Conservation (phyloP, 176 grass and related monocot species). For the Typha latifolia region DNA sequence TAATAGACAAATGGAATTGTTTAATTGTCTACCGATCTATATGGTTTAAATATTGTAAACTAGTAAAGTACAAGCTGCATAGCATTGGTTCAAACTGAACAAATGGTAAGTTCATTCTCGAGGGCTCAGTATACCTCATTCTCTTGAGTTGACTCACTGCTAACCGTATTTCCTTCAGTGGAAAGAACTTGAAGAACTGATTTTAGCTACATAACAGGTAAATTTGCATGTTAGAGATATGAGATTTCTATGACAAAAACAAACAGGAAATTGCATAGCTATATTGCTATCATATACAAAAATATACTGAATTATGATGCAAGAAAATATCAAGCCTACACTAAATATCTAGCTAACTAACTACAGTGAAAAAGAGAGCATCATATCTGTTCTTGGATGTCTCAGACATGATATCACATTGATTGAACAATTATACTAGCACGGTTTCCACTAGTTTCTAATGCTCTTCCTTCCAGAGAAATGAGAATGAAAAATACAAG, state of each 20-base stretch:
- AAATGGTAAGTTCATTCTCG: neutral
- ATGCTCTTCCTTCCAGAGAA: too few relatives aligned
- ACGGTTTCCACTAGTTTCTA: too few relatives aligned
- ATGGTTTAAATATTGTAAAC: neutral
- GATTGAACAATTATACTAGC: too few relatives aligned
- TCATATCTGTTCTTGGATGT: too few relatives aligned
- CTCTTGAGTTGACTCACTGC: slow-evolving; percentile 22
- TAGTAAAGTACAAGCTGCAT: neutral
- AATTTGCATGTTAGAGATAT: slow-evolving; percentile 8
- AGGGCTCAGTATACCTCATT: slow-evolving; percentile 29
- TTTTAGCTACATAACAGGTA: slow-evolving; percentile 36
- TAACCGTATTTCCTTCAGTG: slow-evolving; percentile 22
- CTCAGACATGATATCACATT: too few relatives aligned
- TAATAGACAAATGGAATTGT: too few relatives aligned
- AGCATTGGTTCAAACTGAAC: neutral
- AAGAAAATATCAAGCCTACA: neutral
- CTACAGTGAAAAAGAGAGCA: neutral
- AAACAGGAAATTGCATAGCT: neutral
- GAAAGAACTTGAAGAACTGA: slow-evolving; percentile 32
- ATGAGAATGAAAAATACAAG: too few relatives aligned
- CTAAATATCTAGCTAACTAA: neutral
- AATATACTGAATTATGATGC: neutral
- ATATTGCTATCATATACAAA: neutral
- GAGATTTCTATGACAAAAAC: neutral
- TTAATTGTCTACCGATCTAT: neutral